Base-by-base conservation (phyloP, 2,329 filamentous ascomycete genomes). In the Rosellinia necatrix region DNA sequence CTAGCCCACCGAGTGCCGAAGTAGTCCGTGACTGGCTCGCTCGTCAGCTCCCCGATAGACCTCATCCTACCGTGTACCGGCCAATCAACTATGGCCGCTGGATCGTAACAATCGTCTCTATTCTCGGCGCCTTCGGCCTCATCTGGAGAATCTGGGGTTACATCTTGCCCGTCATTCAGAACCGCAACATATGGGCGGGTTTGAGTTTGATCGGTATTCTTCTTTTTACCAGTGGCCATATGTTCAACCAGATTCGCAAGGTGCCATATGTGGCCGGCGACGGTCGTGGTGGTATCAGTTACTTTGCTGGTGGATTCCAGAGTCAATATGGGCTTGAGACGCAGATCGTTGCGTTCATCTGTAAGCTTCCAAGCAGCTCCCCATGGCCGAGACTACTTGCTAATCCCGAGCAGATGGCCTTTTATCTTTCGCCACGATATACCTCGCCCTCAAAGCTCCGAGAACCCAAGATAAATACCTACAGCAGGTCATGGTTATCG, bases 231-330 rank as follows among this genome's bases (percentile, higher is more conserved):
- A 94, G 90, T 66, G 96, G 94, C 34, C 92, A 97, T 76, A 99
- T 99, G 96, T 99, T 96, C 82, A 99, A 97, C 75, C 92, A 97
- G 71, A 99, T 99, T 70, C 86, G 96, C 66, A 93, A 94, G 73
- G 91, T 96, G 2, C 94, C 94, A 2, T 99, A 99, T 67, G 91
- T 97, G 27, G 81, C 86, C 37, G 90, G 89, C 37, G 87, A 97
- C 71, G 91, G 91, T 32, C 86, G 83, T 51, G 94, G 94, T 15
- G 92, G 92, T 4, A 84, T 99, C 60, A 90, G 77, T 70, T 97
- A 97, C 74, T 94, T 99, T 74, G 91, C 93, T 3, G 82, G 82
- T 34, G 93, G 94, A 1, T 99, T 99, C 75, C 91, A 93, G 73
- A 96, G 86, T 72, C 94, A 99, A 72, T 92, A 88, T 68, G 94